phyloP scores from a whole-genome alignment of 192 early-diverging fungal species.

The Coemansia sp. region DNA sequence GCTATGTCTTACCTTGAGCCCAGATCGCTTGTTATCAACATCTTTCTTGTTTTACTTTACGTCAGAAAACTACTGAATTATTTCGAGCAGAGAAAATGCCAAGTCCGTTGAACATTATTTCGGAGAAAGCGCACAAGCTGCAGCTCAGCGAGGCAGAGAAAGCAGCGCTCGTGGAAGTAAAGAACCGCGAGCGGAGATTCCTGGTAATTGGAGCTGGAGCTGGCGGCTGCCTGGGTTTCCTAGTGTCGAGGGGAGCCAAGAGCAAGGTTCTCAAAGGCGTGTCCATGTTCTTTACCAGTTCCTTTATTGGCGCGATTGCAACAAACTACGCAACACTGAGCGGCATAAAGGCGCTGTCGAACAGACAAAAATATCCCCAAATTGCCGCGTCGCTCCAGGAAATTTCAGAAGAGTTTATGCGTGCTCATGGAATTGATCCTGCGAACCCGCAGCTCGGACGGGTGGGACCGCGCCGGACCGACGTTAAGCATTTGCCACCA shows the following conservation, averaged over 20 bases:
- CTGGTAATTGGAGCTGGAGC: conserved; percentile 7
- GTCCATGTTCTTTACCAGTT: conserved; percentile 20
- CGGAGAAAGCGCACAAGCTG: conserved; percentile 21
- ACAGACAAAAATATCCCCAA: conserved; percentile 36
- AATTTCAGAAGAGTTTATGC: conserved; percentile 31
- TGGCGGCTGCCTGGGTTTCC: conserved; percentile 28
- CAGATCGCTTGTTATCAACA: background rate
- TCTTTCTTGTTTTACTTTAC: background rate
- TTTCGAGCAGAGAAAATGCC: conserved; percentile 16
- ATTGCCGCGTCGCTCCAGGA: conserved; percentile 36
- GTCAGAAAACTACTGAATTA: background rate
- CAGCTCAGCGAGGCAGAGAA: conserved; percentile 29
- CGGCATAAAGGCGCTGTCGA: conserved; percentile 22
- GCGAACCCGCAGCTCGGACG: conserved; percentile 20
- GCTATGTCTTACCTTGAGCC: background rate
- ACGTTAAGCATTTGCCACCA: conserved; percentile 25
- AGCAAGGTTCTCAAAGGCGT: conserved; percentile 9
- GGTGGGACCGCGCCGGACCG: conserved; percentile 3
- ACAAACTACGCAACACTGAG: conserved; percentile 1
- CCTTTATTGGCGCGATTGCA: conserved; percentile 12
- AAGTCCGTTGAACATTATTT: conserved; percentile 17
- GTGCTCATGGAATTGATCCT: conserved; percentile 32
- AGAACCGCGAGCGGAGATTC: background rate
- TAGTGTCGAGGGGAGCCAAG: conserved; percentile 20
- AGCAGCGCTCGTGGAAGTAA: conserved; percentile 15